phyloP scores from a whole-genome alignment of 2,329 filamentous ascomycete genomes.

The Tolypocladium ovalisporum region DNA sequence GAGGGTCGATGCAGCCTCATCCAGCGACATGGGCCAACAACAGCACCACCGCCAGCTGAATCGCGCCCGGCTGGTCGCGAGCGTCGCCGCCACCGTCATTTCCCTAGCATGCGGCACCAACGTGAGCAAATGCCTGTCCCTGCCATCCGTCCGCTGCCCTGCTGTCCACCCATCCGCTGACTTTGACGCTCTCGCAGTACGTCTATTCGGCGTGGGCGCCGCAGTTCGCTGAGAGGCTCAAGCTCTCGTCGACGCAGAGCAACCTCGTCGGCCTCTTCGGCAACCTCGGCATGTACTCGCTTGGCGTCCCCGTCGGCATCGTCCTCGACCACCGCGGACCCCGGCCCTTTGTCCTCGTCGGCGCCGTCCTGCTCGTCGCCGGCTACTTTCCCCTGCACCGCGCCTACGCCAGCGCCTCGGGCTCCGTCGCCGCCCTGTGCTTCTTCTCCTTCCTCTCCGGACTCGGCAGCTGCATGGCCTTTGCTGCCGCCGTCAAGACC shows the following conservation, averaged over 20 bases:
- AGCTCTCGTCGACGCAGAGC: conserved; percentile 81
- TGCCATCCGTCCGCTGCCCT: not conserved
- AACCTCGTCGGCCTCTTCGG: conserved; percentile 81
- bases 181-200: conserved; percentile 52
- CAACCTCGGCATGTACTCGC: conserved; percentile 89
- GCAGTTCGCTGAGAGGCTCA: conserved; percentile 79
- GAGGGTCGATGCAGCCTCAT: not conserved
- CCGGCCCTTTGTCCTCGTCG: conserved; percentile 64
- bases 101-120: conserved; percentile 89
- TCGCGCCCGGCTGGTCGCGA: conserved; percentile 66
- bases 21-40: conserved; percentile 12
- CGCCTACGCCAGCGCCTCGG: conserved; percentile 62
- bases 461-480: conserved; percentile 83
- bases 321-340: conserved; percentile 78
- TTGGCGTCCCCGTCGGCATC: conserved; percentile 81
- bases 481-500: conserved; percentile 74
- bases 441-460: conserved; percentile 81
- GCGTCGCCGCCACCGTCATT: conserved; percentile 73
- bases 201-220: conserved; percentile 97
- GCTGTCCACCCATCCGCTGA: not conserved
- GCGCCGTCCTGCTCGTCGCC: conserved; percentile 57
- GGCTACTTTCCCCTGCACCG: conserved; percentile 81
- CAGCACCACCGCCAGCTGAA: conserved; percentile 29
- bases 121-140: too few relatives aligned
- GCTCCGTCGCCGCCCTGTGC: conserved; percentile 54